A percentile compares a stretch with the other conserved stretches of the same genome.
These are phyloP conservation scores for Mycosphaerella sp. DNA, from an alignment of 2,329 filamentous ascomycete species.

Conservation along the genomic window DNA sequence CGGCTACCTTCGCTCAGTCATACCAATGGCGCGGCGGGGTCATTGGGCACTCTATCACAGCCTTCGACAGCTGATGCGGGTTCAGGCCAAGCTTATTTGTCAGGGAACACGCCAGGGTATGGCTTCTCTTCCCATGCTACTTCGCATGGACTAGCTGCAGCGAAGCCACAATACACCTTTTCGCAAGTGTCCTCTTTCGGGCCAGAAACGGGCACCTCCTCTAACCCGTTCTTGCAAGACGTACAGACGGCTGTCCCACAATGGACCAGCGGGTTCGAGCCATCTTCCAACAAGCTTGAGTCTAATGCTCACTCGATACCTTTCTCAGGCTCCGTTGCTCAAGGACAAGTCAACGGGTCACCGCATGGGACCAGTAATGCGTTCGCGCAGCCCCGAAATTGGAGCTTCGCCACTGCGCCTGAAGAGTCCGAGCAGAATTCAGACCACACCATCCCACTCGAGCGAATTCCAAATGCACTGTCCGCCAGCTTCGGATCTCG, in stretches of 20 bases:
- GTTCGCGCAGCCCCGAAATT: neutral
- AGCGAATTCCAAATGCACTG: conserved; percentile 22
- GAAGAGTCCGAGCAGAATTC: conserved; percentile 3
- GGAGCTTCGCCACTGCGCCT: conserved; percentile 8
- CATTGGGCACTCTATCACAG: neutral
- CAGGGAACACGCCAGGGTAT: conserved; percentile 1
- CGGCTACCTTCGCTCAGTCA: neutral
- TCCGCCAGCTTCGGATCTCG: conserved; percentile 22
- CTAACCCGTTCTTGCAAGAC: conserved; percentile 17
- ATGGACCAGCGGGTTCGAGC: neutral
- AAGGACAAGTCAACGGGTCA: neutral
- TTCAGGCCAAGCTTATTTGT: neutral
- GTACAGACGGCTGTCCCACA: neutral
- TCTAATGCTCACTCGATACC: neutral
- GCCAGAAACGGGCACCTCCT: neutral
- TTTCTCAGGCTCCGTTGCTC: neutral
- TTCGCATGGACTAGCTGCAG: neutral
- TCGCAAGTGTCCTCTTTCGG: conserved; percentile 15
- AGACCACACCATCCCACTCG: conserved; percentile 22
- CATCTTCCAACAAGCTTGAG: too few species aligned
- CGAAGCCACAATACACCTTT: conserved; percentile 12
- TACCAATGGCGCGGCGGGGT: neutral
- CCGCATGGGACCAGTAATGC: neutral
- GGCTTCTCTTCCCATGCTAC: conserved; percentile 3
- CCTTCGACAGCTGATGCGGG: neutral